Base-by-base conservation (phyloP, 257 asterid genomes). In the Solanum peruvianum region DNA sequence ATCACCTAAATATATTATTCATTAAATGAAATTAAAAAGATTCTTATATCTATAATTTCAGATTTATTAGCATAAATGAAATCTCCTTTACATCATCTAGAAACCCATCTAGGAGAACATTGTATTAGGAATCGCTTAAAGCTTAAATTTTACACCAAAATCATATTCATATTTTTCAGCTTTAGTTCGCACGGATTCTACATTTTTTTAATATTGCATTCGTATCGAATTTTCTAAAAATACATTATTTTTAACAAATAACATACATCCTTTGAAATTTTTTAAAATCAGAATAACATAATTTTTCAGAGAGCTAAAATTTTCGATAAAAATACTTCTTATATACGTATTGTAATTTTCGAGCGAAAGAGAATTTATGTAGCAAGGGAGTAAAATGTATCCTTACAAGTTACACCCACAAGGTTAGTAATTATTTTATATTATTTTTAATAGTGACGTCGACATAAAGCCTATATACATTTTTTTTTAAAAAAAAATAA, bases 71-170 rank as follows among this genome's bases (percentile, higher is more conserved):
- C 45, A 18, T 49, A 78, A 45, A 47, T 49, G 21, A 81, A 49
- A 81, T 49, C 85, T 81, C 70, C 69, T 81, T 49, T 49, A 81
- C 31, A 29, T 49, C 85, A 81, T 81, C 69, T 49, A 49, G 45
- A 81, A 81, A 81, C 44, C 69, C 1, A 81, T 29, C 45, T 5
- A 80, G 27, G 44, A 37, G 66, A 45, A 45, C 42, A 27, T 33
- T 76, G 15, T 77, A 42, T 76, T 41, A 42, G 9, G 60, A 76
- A 42, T 14, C 14, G 31, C 31, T 71, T 71, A 60, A 71, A 35
- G 15, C 44, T 9, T 71, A 71, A 71, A 16, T 31, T 9, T 20
- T 9, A 6, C 9, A 5, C 3, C 7, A 33, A 71, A 5, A 25
- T 18, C 9, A 9, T 71, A 6, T 15, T 31, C 20, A 7, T 69